Conservation (phyloP, 495 filamentous ascomycete species). For the Aspergillus saccharolyticus region DNA sequence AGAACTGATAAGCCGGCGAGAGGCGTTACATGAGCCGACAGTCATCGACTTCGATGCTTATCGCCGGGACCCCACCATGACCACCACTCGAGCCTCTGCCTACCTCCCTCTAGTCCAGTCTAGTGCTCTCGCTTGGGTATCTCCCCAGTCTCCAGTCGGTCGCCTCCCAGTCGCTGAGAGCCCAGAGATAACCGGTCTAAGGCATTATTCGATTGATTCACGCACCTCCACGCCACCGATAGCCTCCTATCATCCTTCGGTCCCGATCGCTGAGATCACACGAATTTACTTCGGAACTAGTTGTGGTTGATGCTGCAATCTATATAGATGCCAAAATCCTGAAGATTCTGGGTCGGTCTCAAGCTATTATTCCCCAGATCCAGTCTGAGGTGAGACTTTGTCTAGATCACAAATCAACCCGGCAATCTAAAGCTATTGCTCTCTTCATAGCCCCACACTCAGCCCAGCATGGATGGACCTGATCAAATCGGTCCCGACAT, state of each 20-base stretch:
- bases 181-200: conserved; percentile 11
- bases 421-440: background rate
- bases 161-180: background rate
- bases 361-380: background rate
- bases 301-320: background rate
- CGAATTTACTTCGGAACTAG: background rate
- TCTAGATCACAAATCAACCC: background rate
- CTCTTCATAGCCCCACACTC: background rate
- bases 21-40: conserved; percentile 2
- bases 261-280: background rate
- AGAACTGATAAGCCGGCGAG: background rate
- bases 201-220: conserved; percentile 17
- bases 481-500: conserved; percentile 49
- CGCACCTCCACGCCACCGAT: conserved; percentile 9
- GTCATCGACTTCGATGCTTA: background rate
- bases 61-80: background rate
- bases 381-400: background rate
- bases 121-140: background rate
- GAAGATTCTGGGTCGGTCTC: background rate
- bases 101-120: background rate
- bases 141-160: background rate
- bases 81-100: background rate
- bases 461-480: conserved; percentile 38
- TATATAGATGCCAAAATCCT: background rate
- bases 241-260: background rate